These are phyloP conservation scores for Uronychia binucleata DNA, from an alignment of 73 alveolate species.

Conservation along the genomic window DNA sequence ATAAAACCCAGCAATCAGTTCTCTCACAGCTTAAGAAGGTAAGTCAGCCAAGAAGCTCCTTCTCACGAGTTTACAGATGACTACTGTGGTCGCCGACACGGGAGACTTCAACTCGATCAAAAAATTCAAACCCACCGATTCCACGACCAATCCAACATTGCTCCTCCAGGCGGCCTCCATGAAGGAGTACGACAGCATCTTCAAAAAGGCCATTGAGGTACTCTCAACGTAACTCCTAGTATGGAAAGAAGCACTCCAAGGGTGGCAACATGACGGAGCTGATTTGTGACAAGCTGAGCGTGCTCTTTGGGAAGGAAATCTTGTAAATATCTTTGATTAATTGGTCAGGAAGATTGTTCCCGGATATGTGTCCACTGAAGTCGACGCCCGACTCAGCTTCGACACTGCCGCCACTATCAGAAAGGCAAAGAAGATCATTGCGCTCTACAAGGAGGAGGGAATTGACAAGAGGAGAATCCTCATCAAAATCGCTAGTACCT, in stretches of 20 bases:
- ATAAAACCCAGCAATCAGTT: not conserved
- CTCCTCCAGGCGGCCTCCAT: constrained; percentile 58
- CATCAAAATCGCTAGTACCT: constrained; percentile 80
- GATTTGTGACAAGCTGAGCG: constrained; percentile 68
- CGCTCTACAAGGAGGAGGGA: constrained; percentile 64
- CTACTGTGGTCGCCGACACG: constrained; percentile 79
- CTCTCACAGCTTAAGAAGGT: not conserved
- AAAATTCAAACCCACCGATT: constrained; percentile 71
- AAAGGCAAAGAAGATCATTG: constrained; percentile 51
- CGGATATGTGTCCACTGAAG: constrained; percentile 80
- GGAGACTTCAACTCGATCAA: constrained; percentile 74
- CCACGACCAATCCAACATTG: constrained; percentile 83
- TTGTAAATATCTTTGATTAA: not conserved
- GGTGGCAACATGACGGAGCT: constrained; percentile 21
- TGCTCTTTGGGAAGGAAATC: constrained; percentile 67
- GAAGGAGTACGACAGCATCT: constrained; percentile 45
- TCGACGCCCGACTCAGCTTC: constrained; percentile 80
- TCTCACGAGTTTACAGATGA: constrained; percentile 3
- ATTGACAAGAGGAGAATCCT: constrained; percentile 65
- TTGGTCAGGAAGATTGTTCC: constrained; percentile 52
- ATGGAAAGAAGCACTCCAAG: constrained; percentile 5
- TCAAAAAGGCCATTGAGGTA: constrained; percentile 55
- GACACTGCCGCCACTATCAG: constrained; percentile 66
- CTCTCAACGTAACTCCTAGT: constrained; percentile 6
- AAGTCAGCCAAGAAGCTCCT: not conserved